Conservation (phyloP, 225 moss, liverwort and hornwort species). For the Lunularia cruciata region DNA sequence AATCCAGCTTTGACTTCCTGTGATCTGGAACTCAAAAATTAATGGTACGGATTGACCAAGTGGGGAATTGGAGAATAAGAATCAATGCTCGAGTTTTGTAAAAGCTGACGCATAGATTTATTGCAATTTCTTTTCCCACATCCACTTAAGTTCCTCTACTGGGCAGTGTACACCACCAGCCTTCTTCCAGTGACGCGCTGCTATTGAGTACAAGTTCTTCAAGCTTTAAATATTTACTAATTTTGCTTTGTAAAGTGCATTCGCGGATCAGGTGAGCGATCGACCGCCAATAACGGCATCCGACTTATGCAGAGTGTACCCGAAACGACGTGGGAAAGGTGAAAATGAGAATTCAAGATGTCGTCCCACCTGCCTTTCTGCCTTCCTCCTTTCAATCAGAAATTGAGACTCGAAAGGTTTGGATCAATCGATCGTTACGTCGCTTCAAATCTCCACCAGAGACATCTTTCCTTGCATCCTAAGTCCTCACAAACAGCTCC, state of each 20-base stretch:
- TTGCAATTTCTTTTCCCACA: not conserved
- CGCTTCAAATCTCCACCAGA: constrained; percentile 18
- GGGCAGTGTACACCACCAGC: not conserved
- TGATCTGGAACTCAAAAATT: not conserved
- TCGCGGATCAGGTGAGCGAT: not conserved
- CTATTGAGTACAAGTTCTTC: not conserved
- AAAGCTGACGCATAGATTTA: not conserved
- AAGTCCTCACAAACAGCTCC: too few relatives aligned
- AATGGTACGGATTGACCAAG: not conserved
- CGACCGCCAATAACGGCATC: not conserved
- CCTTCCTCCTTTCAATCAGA: not conserved
- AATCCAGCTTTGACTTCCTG: constrained; percentile 9
- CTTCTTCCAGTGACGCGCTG: not conserved
- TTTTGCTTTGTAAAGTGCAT: not conserved
- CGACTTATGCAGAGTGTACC: not conserved
- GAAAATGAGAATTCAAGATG: not conserved
- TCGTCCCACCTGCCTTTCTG: not conserved
- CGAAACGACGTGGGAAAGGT: constrained; percentile 1
- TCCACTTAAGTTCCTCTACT: not conserved
- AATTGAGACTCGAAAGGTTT: constrained; percentile 9
- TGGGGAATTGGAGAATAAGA: not conserved
- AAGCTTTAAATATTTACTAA: not conserved
- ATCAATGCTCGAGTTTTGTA: not conserved
- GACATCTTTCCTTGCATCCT: too few relatives aligned
- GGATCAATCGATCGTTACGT: constrained; percentile 6